A percentile compares a stretch with the other conserved stretches of the same genome.
Evolutionary conservation across 2,329 filamentous ascomycete species (phyloP).

Genomic region (Paecilomyces fulvus): DNA sequence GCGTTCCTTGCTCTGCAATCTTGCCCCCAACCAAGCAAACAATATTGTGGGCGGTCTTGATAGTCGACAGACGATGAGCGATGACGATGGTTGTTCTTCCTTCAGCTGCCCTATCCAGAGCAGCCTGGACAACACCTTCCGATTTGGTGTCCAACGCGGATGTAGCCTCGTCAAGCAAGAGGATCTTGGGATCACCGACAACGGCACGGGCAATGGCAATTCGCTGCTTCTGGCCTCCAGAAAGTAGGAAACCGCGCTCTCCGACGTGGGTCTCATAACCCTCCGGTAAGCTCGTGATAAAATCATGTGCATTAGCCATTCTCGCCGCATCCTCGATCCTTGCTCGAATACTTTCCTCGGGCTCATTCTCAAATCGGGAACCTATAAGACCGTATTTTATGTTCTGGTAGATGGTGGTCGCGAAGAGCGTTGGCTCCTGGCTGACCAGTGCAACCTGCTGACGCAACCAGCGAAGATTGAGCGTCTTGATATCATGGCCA

Average conservation of each 20-base stretch:
- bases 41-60: constrained; percentile 90
- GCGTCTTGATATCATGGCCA: constrained; percentile 66
- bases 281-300: constrained; percentile 72
- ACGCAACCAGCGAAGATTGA: constrained; percentile 86
- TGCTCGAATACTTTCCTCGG: constrained; percentile 58
- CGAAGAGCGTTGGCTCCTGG: constrained; percentile 87
- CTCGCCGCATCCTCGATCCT: constrained; percentile 73
- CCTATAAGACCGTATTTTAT: constrained; percentile 88
- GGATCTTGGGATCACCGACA: constrained; percentile 82
- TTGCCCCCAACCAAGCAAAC: constrained; percentile 78
- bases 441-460: constrained; percentile 88
- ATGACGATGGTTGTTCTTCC: constrained; percentile 94
- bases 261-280: constrained; percentile 94
- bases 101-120: constrained; percentile 73
- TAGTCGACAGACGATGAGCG: constrained; percentile 89
- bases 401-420: constrained; percentile 80
- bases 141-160: constrained; percentile 90
- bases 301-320: constrained; percentile 91
- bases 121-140: constrained; percentile 88
- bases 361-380: constrained; percentile 61
- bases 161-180: constrained; percentile 91
- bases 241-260: constrained; percentile 83
- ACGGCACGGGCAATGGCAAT: constrained; percentile 89
- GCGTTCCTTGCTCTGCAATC: constrained; percentile 90
- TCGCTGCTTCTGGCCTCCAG: constrained; percentile 92